These are phyloP conservation scores for Cutaneotrichosporon sp. DNA, from an alignment of 1,284 basidiomycete species.

Conservation along the genomic window DNA sequence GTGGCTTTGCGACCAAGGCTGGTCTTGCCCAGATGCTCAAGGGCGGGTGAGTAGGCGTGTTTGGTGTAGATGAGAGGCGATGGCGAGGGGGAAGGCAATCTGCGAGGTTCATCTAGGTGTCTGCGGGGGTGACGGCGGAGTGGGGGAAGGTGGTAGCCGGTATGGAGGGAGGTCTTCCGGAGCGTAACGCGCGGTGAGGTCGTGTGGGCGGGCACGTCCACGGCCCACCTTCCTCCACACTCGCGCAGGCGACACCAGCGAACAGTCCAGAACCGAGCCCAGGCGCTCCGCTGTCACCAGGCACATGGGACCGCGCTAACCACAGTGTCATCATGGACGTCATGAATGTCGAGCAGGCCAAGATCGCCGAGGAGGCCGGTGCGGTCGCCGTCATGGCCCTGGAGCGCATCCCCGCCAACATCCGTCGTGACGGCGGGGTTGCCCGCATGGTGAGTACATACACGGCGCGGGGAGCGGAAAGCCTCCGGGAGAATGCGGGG, in stretches of 20 bases:
- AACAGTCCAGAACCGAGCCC: no score
- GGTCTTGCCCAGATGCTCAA: constrained; percentile 95
- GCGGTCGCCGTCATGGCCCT: constrained; percentile 98
- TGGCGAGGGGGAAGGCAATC: no score
- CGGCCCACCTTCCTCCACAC: no score
- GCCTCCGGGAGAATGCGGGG: not conserved
- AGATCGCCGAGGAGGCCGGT: constrained; percentile 96
- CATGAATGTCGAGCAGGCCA: constrained; percentile 62
- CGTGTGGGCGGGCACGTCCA: no score
- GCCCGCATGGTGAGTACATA: constrained; percentile 79
- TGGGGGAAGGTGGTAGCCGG: no score
- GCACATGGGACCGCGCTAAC: constrained; percentile 7
- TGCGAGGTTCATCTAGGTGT: no score
- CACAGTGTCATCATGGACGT: constrained; percentile 94
- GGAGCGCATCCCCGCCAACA: constrained; percentile 95
- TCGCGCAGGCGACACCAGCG: no score
- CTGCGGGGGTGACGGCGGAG: no score
- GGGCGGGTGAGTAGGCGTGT: constrained; percentile 55
- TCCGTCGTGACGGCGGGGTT: constrained; percentile 84
- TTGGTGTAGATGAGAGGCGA: no score
- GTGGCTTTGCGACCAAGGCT: constrained; percentile 90
- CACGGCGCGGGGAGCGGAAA: not conserved
- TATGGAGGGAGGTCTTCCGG: no score
- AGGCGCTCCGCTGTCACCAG: not conserved
- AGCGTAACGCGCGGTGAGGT: no score